Evolutionary conservation across 140 eudicot genomes (phyloP), one percentile per base, ranked within the genome.

Genomic region (Stevia rebaudiana): DNA sequence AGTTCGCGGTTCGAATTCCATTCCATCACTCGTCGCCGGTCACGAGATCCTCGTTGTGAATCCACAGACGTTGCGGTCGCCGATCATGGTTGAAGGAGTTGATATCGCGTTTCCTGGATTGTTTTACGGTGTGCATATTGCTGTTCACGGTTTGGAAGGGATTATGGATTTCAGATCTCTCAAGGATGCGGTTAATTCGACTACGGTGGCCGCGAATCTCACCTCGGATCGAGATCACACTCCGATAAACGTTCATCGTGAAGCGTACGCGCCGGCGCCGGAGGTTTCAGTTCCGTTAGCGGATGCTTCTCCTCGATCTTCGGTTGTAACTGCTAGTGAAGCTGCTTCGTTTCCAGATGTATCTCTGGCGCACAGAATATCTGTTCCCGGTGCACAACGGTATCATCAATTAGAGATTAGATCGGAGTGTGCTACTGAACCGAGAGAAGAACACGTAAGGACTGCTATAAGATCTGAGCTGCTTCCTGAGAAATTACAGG

Each of bases 61-160:
- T 11, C 50, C 62, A 12, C 12, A 68, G 46, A 53, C 35, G 58
- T 22, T 47, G 4, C 33, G 41, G 10, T 63, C 67, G 6, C 74
- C 70, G 49, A 51, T 85, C 24, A 36, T 49, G 31, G 70, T 79
- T 31, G 80, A 82, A 68, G 88, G 88, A 42, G 79, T 82, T 36
- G 50, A 42, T 11, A 42, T 85, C 53, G 69, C 65, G 13, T 46
- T 67, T 43, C 87, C 85, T 36, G 88, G 78, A 3, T 48, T 85
- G 69, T 82, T 51, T 53, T 79, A 69, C 63, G 75, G 78, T 13
- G 25, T 48, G 8, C 35, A 76, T 46, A 16, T 85, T 13, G 94
- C 81, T 0, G 94, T 82, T 67, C 94, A 85, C 54, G 94, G 88
- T 25, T 67, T 79, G 61, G 83, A 77, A 72, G 94, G 88, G 19